These are phyloP conservation scores for Stenogyne calaminthoides DNA, from an alignment of 305 asterid species.

Conservation along the genomic window DNA sequence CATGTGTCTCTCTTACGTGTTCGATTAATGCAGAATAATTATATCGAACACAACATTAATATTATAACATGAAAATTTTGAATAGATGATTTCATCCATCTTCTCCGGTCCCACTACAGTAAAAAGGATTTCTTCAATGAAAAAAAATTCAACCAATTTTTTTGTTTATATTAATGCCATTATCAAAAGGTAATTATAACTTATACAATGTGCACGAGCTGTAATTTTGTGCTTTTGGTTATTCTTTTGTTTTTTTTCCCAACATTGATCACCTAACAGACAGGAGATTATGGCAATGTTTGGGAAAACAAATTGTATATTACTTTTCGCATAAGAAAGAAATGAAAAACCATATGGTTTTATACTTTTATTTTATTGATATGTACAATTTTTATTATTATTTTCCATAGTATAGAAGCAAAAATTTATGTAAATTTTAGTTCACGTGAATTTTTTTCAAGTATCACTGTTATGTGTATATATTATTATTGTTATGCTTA, in stretches of 20 bases:
- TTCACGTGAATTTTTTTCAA: too few species aligned
- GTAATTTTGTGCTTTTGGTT: constrained; percentile 16
- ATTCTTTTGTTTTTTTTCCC: background rate
- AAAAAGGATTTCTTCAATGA: too few species aligned
- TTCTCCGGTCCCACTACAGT: background rate
- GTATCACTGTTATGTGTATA: too few species aligned
- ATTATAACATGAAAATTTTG: background rate
- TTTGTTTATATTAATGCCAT: constrained; percentile 21
- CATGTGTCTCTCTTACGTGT: too few species aligned
- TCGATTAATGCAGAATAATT: too few species aligned
- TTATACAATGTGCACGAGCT: constrained; percentile 46
- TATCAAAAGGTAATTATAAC: constrained; percentile 31
- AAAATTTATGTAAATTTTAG: too few species aligned
- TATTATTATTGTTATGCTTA: too few species aligned
- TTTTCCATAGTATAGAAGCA: too few species aligned
- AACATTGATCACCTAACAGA: constrained; percentile 22
- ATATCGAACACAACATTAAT: too few species aligned
- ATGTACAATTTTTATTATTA: too few species aligned
- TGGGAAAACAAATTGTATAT: too few species aligned
- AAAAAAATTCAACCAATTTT: constrained; percentile 3
- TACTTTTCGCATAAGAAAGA: background rate
- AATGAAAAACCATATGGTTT: background rate
- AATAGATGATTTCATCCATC: background rate
- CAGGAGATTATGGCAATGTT: constrained; percentile 28
- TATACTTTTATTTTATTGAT: too few species aligned